Evolutionary conservation across 208 protist species (phyloP), one percentile per base, ranked within the genome.

Genomic region (Leishmania gerbilli): DNA sequence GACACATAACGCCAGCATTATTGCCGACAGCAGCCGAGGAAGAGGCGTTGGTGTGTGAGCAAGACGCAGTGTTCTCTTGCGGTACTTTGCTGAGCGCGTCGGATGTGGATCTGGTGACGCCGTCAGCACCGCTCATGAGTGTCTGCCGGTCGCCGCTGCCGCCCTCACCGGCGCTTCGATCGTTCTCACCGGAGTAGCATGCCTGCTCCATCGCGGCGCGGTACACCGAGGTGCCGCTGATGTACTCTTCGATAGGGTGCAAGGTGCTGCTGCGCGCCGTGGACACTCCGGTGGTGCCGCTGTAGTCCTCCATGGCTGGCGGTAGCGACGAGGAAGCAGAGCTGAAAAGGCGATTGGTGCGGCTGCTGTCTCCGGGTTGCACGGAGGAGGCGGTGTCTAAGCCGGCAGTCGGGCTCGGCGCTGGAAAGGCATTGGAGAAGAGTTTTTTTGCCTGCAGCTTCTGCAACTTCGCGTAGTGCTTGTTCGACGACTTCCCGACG

Each of bases 181-280:
- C 53, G 4, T 51, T n/a, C 24, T 31, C 24, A 11, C 3, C 6
- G 21, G 40, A 27, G 51, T n/a, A 21, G 55, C 17, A 49, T 47
- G 24, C 34, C 19, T 49, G n/a, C 40, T 45, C 21, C 53, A 77
- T 31, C 1, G 83, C 88, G 5, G 77, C 74, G 56, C 90, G 64
- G 67, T 88, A 94, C 53, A 86, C 79, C 1, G 89, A 71, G 2
- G 91, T 91, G n/a, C 84, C 76, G n/a, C 81, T 85, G 79, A 94
- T 91, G 80, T 92, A 94, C n/a, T 94, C 91, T 47, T 87, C 77
- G 74, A 94, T 92, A 37, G 84, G 83, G 8, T 71, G 79, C 21
- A 60, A 71, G n/a, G 49, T 45, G 74, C 27, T 74, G 79, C 37
- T 75, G 60, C 31, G 31, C 27, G 0, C 56, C 64, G 47, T n/a